These are phyloP conservation scores for Westerdykella sp. DNA, from an alignment of 2,329 filamentous ascomycete species.

Conservation along the genomic window DNA sequence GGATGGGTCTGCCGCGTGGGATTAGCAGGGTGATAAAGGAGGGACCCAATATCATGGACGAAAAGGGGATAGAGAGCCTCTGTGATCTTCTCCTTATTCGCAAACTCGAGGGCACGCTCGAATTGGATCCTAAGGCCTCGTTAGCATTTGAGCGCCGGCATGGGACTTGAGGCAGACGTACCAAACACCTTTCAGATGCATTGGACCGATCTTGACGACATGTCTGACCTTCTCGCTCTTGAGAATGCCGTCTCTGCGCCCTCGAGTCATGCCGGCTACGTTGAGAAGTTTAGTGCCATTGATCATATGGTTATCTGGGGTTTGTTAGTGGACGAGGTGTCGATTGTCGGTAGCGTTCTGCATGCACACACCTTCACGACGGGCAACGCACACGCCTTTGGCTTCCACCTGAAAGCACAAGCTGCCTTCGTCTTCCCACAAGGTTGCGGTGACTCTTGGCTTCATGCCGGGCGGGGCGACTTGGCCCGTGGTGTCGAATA, in stretches of 20 bases:
- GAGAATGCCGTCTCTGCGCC: constrained; percentile 87
- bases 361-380: constrained; percentile 66
- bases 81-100: constrained; percentile 99
- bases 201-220: constrained; percentile 97
- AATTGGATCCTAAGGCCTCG: constrained; percentile 74
- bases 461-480: constrained; percentile 91
- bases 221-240: constrained; percentile 97
- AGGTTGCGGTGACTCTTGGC: constrained; percentile 86
- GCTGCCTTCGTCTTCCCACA: constrained; percentile 98
- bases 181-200: constrained; percentile 81
- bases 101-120: constrained; percentile 94
- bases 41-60: constrained; percentile 90
- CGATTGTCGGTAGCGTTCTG: neutral
- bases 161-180: constrained; percentile 7
- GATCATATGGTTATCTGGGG: constrained; percentile 92
- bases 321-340: neutral
- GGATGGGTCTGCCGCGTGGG: constrained; percentile 62
- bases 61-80: constrained; percentile 92
- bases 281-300: constrained; percentile 97
- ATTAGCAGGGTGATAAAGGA: constrained; percentile 91
- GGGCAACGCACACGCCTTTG: constrained; percentile 88
- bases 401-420: constrained; percentile 97
- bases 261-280: constrained; percentile 95
- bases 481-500: constrained; percentile 85
- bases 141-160: constrained; percentile 1